Evolutionary conservation across 1,284 basidiomycete genomes (phyloP).

Genomic region (Flammula alnicola): DNA sequence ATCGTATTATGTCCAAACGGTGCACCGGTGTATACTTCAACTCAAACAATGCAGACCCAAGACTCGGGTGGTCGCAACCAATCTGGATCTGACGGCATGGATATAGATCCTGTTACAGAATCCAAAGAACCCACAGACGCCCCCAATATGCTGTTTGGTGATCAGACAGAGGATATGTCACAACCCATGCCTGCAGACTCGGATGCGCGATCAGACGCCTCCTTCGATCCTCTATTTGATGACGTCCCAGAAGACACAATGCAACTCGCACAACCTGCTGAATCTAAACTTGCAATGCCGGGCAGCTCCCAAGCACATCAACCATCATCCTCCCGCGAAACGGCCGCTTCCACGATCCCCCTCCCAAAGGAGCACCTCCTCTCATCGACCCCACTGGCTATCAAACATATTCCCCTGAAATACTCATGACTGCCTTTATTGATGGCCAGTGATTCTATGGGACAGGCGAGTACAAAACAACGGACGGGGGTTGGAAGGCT

Average conservation of each 20-base stretch:
- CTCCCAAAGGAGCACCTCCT: constrained; percentile 75
- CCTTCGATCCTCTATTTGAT: constrained; percentile 83
- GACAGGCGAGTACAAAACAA: constrained; percentile 76
- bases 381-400: constrained; percentile 67
- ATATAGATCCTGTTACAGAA: constrained; percentile 15
- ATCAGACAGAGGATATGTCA: constrained; percentile 10
- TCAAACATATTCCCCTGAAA: constrained; percentile 76
- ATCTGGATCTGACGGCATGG: constrained; percentile 13
- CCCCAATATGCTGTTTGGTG: no score
- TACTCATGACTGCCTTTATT: constrained; percentile 88
- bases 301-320: constrained; percentile 26
- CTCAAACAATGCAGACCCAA: constrained; percentile 14
- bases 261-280: constrained; percentile 14
- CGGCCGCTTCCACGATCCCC: constrained; percentile 40
- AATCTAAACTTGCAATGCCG: constrained; percentile 31
- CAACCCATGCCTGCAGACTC: constrained; percentile 38
- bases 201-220: constrained; percentile 76
- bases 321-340: constrained; percentile 27
- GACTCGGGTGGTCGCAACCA: constrained; percentile 2
- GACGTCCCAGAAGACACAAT: constrained; percentile 64
- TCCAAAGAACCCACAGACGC: no score
- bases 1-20: constrained; percentile 40
- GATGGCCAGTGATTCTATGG: constrained; percentile 95
- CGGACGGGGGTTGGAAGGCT: constrained; percentile 82
- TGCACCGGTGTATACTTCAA: constrained; percentile 32